Percentiles rank a stretch among this genome's conserved stretches.
These are phyloP conservation scores for Fraxinus angustifolia DNA, from an alignment of 305 asterid species.

Conservation along the genomic window DNA sequence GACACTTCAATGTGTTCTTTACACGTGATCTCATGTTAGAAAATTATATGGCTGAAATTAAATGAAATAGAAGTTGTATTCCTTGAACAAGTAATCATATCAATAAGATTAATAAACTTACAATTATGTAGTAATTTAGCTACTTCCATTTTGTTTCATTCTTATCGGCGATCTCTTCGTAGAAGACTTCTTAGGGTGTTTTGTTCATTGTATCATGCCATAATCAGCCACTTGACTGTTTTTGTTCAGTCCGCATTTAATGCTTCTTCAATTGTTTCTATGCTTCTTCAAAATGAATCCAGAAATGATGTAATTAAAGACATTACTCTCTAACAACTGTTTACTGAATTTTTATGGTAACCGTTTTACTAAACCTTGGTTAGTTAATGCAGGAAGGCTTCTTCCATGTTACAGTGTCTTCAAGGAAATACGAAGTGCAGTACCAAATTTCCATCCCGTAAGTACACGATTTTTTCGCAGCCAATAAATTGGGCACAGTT, in stretches of 20 bases:
- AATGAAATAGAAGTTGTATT: not conserved
- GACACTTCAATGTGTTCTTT: constrained; percentile 6
- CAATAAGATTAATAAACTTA: not conserved
- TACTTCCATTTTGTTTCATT: not conserved
- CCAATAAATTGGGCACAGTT: not conserved
- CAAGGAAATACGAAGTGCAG: constrained; percentile 37
- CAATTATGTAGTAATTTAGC: not conserved
- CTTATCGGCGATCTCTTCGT: not conserved
- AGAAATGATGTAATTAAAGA: not conserved
- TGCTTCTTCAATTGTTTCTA: not conserved
- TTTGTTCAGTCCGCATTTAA: not conserved
- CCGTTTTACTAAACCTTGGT: not conserved
- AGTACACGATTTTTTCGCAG: constrained; percentile 9
- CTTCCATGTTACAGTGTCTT: constrained; percentile 42
- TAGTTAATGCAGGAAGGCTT: constrained; percentile 40
- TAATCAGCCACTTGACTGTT: not conserved
- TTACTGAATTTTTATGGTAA: not conserved
- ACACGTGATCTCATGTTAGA: not conserved
- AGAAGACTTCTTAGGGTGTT: not conserved
- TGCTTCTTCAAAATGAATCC: not conserved
- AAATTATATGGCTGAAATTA: not conserved
- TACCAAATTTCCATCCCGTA: constrained; percentile 38
- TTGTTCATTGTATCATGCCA: not conserved
- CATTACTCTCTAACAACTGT: not conserved
- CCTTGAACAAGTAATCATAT: not conserved